A percentile compares a stretch with the other conserved stretches of the same genome.
Conservation (phyloP, 2,329 filamentous ascomycete species). For the Thielaviopsis populi region DNA sequence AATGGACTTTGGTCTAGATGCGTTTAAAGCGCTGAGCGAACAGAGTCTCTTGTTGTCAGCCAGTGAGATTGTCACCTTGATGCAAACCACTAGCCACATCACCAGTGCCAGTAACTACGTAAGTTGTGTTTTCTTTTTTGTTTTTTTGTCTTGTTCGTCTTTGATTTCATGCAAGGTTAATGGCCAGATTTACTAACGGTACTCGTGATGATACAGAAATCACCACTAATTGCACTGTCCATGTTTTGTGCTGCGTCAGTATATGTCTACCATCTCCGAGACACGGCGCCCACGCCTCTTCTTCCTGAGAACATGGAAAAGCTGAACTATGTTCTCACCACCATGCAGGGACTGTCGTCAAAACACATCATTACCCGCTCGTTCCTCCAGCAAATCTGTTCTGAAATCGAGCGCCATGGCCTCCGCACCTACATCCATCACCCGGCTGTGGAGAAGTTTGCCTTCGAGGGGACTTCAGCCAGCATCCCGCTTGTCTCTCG, state of each 20-base stretch:
- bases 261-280: slow-evolving; percentile 64
- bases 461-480: slow-evolving; percentile 23
- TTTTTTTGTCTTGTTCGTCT: neutral
- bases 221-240: slow-evolving; percentile 62
- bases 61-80: slow-evolving; percentile 68
- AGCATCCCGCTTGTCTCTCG: slow-evolving; percentile 35
- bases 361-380: slow-evolving; percentile 64
- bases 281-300: slow-evolving; percentile 43
- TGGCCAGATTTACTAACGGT: neutral
- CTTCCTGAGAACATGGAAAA: slow-evolving; percentile 32
- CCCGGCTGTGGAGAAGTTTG: slow-evolving; percentile 25
- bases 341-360: slow-evolving; percentile 61
- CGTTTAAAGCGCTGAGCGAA: slow-evolving; percentile 55
- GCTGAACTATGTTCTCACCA: slow-evolving; percentile 61
- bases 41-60: slow-evolving; percentile 63
- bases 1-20: slow-evolving; percentile 43
- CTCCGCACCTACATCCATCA: slow-evolving; percentile 26
- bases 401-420: slow-evolving; percentile 54
- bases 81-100: slow-evolving; percentile 58
- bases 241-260: slow-evolving; percentile 75
- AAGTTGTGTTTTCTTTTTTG: slow-evolving; percentile 25
- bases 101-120: slow-evolving; percentile 38
- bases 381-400: slow-evolving; percentile 68
- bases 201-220: neutral
- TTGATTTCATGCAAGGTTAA: neutral